These are phyloP conservation scores for Saitozyma sp. DNA, from an alignment of 768 basidiomycete genomes.

Conservation along the genomic window DNA sequence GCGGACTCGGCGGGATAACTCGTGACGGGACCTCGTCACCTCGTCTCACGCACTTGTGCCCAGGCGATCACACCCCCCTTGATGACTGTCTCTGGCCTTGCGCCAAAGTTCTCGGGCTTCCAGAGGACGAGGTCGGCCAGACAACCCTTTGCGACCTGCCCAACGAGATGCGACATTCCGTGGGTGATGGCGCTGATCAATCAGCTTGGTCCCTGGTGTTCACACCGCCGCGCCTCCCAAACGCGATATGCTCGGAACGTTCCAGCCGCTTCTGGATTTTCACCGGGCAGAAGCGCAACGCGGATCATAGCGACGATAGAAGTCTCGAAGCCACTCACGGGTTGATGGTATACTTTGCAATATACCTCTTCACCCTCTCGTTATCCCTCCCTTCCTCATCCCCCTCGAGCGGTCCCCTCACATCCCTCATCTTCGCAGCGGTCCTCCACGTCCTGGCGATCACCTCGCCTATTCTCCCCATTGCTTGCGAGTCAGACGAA, in stretches of 20 bases:
- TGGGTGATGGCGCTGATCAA: conserved; percentile 79
- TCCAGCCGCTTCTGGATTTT: no score
- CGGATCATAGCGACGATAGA: no score
- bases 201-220: conserved; percentile 4
- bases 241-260: no score
- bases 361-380: conserved; percentile 86
- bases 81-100: conserved; percentile 88
- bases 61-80: conserved; percentile 92
- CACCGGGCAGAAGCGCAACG: no score
- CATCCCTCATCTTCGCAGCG: conserved; percentile 86
- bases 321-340: conserved; percentile 75
- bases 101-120: conserved; percentile 90
- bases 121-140: conserved; percentile 94
- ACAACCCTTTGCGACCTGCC: conserved; percentile 75
- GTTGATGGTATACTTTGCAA: conserved; percentile 96
- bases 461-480: conserved; percentile 97
- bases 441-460: conserved; percentile 91
- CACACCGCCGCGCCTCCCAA: no score
- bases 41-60: conserved; percentile 66
- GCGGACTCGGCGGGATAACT: background rate
- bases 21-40: background rate
- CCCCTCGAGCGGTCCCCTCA: conserved; percentile 76
- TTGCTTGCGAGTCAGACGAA: conserved; percentile 93
- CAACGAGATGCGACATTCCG: conserved; percentile 83
- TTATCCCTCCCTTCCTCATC: conserved; percentile 76